Evolutionary conservation across 495 filamentous ascomycete species (phyloP).

Genomic region (Penicillium crystallinum): DNA sequence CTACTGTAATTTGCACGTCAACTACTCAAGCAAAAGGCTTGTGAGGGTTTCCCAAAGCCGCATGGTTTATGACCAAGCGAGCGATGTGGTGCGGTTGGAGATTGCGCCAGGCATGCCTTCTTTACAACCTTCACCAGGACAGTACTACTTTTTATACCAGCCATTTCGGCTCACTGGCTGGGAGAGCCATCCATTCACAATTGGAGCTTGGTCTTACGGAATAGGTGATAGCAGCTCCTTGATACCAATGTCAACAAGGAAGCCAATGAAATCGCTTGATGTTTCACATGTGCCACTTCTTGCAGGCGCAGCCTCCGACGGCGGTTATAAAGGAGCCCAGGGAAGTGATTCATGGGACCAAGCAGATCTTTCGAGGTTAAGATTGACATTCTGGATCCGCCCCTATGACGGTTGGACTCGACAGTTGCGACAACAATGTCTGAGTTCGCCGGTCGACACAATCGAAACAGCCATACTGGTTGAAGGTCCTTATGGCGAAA

Average conservation of each 20-base stretch:
- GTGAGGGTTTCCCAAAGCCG: slow-evolving; percentile 26
- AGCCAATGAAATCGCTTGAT: slow-evolving; percentile 10
- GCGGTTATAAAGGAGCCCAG: not conserved
- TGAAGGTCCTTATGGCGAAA: slow-evolving; percentile 56
- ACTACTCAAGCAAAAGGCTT: slow-evolving; percentile 7
- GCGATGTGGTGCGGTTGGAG: slow-evolving; percentile 48
- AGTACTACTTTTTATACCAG: slow-evolving; percentile 55
- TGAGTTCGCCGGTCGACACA: slow-evolving; percentile 13
- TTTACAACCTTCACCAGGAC: slow-evolving; percentile 40
- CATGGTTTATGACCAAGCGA: slow-evolving; percentile 42
- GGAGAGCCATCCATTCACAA: slow-evolving; percentile 59
- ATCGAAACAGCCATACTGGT: slow-evolving; percentile 35
- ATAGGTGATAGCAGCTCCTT: not conserved
- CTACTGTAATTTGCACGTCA: slow-evolving; percentile 43
- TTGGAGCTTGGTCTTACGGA: slow-evolving; percentile 41
- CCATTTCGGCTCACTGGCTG: slow-evolving; percentile 45
- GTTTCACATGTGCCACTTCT: slow-evolving; percentile 32
- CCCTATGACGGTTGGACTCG: slow-evolving; percentile 48
- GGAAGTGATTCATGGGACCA: not conserved
- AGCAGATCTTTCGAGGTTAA: not conserved
- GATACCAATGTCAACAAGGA: not conserved
- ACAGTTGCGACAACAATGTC: slow-evolving; percentile 36
- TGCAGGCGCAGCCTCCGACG: slow-evolving; percentile 9
- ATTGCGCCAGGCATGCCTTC: slow-evolving; percentile 30
- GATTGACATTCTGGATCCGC: slow-evolving; percentile 41